These are phyloP conservation scores for Ustilago curta DNA, from an alignment of 1,284 basidiomycete species.

Conservation along the genomic window DNA sequence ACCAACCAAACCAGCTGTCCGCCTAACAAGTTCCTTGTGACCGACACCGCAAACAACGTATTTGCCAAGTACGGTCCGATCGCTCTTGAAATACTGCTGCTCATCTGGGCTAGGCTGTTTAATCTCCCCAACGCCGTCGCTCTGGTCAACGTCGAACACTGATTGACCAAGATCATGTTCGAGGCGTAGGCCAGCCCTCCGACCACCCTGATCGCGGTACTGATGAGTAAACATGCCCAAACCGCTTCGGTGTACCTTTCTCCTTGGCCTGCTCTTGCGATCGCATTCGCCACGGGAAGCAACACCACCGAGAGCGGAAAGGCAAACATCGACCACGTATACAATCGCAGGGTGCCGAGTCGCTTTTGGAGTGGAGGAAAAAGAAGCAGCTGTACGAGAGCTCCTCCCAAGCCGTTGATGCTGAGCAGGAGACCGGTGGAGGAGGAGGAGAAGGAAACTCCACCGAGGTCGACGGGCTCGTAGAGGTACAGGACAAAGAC, in stretches of 20 bases:
- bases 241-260: neutral
- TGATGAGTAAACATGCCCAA: conserved; percentile 19
- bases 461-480: conserved; percentile 46
- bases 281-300: conserved; percentile 62
- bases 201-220: conserved; percentile 18
- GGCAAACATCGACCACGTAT: conserved; percentile 61
- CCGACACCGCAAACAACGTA: conserved; percentile 46
- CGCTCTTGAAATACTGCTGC: conserved; percentile 33
- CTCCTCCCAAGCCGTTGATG: conserved; percentile 62
- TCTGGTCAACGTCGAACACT: conserved; percentile 36
- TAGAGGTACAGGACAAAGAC: conserved; percentile 56
- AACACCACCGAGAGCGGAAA: conserved; percentile 66
- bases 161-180: conserved; percentile 56
- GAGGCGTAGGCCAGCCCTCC: conserved; percentile 38
- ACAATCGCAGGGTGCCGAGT: conserved; percentile 66
- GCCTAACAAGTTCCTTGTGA: conserved; percentile 37
- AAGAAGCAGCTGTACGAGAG: conserved; percentile 65
- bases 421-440: conserved; percentile 59
- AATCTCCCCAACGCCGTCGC: conserved; percentile 44
- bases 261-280: conserved; percentile 31
- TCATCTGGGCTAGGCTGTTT: conserved; percentile 54
- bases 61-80: conserved; percentile 51
- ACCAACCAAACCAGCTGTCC: conserved; percentile 57
- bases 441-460: conserved; percentile 37
- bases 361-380: conserved; percentile 69